A percentile compares a stretch with the other conserved stretches of the same genome.
Conservation (phyloP, 352 stramenopile species). For the Globisporangium apiculatum region DNA sequence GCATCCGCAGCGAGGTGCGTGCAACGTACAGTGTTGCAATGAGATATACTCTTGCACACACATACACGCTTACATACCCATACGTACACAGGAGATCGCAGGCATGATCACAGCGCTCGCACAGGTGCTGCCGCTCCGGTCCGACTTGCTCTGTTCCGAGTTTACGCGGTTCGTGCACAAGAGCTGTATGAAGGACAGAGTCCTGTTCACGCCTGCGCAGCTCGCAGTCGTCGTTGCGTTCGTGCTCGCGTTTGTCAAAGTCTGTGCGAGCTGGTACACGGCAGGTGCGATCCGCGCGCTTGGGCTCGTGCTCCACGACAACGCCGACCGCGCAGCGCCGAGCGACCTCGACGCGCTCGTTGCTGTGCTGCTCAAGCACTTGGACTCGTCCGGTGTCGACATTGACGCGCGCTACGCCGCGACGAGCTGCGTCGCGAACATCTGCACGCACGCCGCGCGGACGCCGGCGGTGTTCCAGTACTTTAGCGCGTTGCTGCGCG, state of each 20-base stretch:
- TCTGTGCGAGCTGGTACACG: slow-evolving; percentile 70
- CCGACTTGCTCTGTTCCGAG: slow-evolving; percentile 70
- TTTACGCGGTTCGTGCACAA: slow-evolving; percentile 75
- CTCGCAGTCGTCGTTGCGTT: slow-evolving; percentile 59
- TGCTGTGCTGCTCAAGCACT: slow-evolving; percentile 54
- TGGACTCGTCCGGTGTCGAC: slow-evolving; percentile 73
- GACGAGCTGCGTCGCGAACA: slow-evolving; percentile 79
- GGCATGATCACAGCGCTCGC: slow-evolving; percentile 48
- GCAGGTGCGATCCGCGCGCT: slow-evolving; percentile 59
- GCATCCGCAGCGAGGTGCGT: slow-evolving; percentile 51
- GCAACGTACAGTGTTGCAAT: neutral
- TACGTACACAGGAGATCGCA: slow-evolving; percentile 37
- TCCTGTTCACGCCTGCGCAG: slow-evolving; percentile 52
- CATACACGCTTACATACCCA: neutral
- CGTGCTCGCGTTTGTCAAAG: slow-evolving; percentile 70
- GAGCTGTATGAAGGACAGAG: slow-evolving; percentile 64
- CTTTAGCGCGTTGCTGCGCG: slow-evolving; percentile 67
- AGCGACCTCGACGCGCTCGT: slow-evolving; percentile 63
- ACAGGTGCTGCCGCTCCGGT: slow-evolving; percentile 57
- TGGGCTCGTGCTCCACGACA: slow-evolving; percentile 71
- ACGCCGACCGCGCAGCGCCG: slow-evolving; percentile 52
- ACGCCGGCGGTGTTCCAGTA: slow-evolving; percentile 61
- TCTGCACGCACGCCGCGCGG: slow-evolving; percentile 62
- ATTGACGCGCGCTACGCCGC: slow-evolving; percentile 81
- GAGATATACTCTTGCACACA: neutral